phyloP scores from a whole-genome alignment of 345 rosid genomes.

The Pugionium dolabratum region DNA sequence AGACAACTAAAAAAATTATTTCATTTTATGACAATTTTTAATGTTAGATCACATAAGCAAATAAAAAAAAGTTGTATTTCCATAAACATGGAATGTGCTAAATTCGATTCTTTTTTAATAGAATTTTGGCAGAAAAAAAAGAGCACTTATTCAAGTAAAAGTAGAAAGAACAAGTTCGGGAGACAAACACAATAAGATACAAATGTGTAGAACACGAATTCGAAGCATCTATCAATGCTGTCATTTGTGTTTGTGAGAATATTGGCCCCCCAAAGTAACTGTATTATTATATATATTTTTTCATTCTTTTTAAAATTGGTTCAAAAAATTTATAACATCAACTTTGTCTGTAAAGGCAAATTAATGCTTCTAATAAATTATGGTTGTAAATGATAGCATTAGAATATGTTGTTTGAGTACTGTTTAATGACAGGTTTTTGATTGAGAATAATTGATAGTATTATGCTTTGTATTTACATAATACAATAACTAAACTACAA shows the following conservation, averaged over 20 bases:
- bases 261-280: conserved; percentile 11
- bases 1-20: too few relatives aligned
- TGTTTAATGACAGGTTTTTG: too few relatives aligned
- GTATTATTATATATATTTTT: neutral
- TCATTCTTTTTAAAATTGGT: conserved; percentile 2
- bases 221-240: conserved; percentile 29
- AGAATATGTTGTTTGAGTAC: too few relatives aligned
- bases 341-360: conserved; percentile 9
- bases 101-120: conserved; percentile 24
- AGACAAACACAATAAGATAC: conserved; percentile 23
- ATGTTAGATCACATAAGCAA: neutral
- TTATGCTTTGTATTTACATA: too few relatives aligned
- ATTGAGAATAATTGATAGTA: too few relatives aligned
- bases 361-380: too few relatives aligned
- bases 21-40: too few relatives aligned
- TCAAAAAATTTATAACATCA: conserved; percentile 11
- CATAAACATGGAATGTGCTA: conserved; percentile 35
- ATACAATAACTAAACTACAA: too few relatives aligned
- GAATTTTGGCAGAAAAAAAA: conserved; percentile 20
- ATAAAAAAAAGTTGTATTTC: conserved; percentile 29
- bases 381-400: too few relatives aligned
- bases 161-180: conserved; percentile 36
- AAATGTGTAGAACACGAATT: conserved; percentile 35
- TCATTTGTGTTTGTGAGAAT: conserved; percentile 25
- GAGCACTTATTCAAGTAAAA: conserved; percentile 34